Conservation (phyloP, 2,329 filamentous ascomycete genomes). For the Moelleriella libera region DNA sequence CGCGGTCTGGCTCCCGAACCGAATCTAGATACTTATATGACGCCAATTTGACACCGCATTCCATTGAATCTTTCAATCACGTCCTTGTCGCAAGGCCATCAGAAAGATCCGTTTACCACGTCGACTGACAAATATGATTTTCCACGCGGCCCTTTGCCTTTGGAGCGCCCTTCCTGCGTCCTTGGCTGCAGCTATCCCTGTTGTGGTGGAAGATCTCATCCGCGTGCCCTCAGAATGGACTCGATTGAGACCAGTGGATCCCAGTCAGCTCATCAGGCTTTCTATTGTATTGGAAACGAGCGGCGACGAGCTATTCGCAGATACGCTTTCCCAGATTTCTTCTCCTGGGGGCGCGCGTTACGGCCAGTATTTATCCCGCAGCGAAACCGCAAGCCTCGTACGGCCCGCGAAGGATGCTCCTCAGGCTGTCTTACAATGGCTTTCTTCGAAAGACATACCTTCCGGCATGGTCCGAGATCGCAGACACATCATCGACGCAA, state of each 20-base stretch:
- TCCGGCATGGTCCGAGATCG: slow-evolving; percentile 19
- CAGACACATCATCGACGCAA: slow-evolving; percentile 26
- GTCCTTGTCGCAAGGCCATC: too few species aligned
- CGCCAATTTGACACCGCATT: background rate
- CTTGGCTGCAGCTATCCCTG: background rate
- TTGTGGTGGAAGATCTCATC: slow-evolving; percentile 8
- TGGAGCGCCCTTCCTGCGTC: background rate
- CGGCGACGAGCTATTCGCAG: slow-evolving; percentile 19
- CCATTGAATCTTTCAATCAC: background rate
- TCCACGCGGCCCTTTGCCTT: background rate
- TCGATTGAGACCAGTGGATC: slow-evolving; percentile 6
- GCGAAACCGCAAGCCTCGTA: slow-evolving; percentile 34
- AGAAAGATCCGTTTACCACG: too few species aligned
- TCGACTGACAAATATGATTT: background rate
- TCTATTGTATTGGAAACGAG: slow-evolving; percentile 16
- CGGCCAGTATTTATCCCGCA: slow-evolving; percentile 31
- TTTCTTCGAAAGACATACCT: slow-evolving; percentile 7
- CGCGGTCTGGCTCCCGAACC: background rate
- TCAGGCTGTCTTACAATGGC: slow-evolving; percentile 24
- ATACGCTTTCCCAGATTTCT: slow-evolving; percentile 31
- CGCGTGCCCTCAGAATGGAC: slow-evolving; percentile 11
- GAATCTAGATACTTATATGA: background rate
- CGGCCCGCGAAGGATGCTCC: slow-evolving; percentile 24
- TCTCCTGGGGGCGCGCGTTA: slow-evolving; percentile 31
- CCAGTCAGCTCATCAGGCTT: slow-evolving; percentile 11